Evolutionary conservation across 2,329 filamentous ascomycete species (phyloP).

Genomic region (Sarocladium oryzae): DNA sequence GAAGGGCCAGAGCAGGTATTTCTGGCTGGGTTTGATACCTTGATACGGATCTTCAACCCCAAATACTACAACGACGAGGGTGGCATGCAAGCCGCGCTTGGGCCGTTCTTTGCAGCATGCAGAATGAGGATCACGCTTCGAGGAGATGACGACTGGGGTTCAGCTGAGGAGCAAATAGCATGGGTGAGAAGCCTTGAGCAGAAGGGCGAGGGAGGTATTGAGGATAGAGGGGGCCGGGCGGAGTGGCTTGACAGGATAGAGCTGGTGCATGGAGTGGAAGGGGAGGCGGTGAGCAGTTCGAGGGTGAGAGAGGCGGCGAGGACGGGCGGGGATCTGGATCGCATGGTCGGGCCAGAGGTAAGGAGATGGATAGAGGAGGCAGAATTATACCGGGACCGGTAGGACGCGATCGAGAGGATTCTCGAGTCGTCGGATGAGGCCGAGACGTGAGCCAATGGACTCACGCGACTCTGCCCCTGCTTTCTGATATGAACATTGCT

Average conservation of each 20-base stretch:
- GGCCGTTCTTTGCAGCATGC: slow-evolving; percentile 57
- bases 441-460: too few species aligned
- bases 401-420: too few species aligned
- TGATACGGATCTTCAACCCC: slow-evolving; percentile 64
- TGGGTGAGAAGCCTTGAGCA: slow-evolving; percentile 35
- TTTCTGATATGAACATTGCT: too few species aligned
- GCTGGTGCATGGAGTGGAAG: slow-evolving; percentile 43
- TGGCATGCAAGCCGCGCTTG: slow-evolving; percentile 46
- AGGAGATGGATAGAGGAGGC: slow-evolving; percentile 50
- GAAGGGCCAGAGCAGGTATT: slow-evolving; percentile 38
- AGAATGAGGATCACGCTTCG: slow-evolving; percentile 58
- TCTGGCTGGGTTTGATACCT: slow-evolving; percentile 69
- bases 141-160: slow-evolving; percentile 54
- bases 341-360: slow-evolving; percentile 52
- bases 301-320: slow-evolving; percentile 53
- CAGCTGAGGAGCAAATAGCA: slow-evolving; percentile 30
- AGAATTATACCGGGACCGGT: slow-evolving; percentile 44
- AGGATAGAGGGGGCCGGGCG: slow-evolving; percentile 44
- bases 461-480: too few species aligned
- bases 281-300: slow-evolving; percentile 51
- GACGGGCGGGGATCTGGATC: slow-evolving; percentile 36
- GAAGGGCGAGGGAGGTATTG: slow-evolving; percentile 31
- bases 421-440: too few species aligned
- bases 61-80: slow-evolving; percentile 54
- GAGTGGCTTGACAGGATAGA: slow-evolving; percentile 51